Evolutionary conservation across 495 filamentous ascomycete species (phyloP), one percentile per base, ranked within the genome.

Genomic region (Endocarpon pusillum): DNA sequence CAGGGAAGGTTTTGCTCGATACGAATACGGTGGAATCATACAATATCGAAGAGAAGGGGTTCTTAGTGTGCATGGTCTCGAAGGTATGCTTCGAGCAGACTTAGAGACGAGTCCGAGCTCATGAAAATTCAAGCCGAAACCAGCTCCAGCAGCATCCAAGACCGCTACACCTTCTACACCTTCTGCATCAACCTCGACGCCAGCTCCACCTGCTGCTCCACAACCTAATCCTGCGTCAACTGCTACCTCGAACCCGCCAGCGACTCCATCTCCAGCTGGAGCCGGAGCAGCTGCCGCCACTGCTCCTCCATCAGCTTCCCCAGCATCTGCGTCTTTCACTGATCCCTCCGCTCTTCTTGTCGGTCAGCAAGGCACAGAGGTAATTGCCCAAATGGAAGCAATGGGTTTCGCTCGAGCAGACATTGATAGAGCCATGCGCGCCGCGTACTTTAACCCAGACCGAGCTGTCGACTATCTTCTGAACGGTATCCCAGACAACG

Each of bases 11-110:
- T 41, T 67, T 97, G 39, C 81, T 92, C 58, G 89, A 97, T 81
- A 81, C 77, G 40, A 87, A 93, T 46, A 87, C 87, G 11, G 77
- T 96, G 43, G 84, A 85, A 52, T 81, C 78, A 3, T 94, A 94
- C 63, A 91, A 78, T 59, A 94, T 97, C 38, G 87, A 97, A 59
- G 89, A 96, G 69, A 97, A 96, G 69, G 89, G 89, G 17, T 96
- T 94, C 53, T 78, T 97, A 45, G 91, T 97, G 27, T 97, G 89
- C 57, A 89, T 97, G 71, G 72, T 89, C 28, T 77, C 75, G 38
- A 94, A 96, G 81, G 87, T 93, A 69, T 41, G 7, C 12, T 5
- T 17, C 8, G 12, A 25, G 23, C 8, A 8, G 23, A 25, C 23
- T 25, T 7, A 15, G 14, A 15, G 12, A 6, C 7, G 12, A 17